Base-by-base conservation (phyloP, 1,284 basidiomycete genomes). In the Mixia osmundae region DNA sequence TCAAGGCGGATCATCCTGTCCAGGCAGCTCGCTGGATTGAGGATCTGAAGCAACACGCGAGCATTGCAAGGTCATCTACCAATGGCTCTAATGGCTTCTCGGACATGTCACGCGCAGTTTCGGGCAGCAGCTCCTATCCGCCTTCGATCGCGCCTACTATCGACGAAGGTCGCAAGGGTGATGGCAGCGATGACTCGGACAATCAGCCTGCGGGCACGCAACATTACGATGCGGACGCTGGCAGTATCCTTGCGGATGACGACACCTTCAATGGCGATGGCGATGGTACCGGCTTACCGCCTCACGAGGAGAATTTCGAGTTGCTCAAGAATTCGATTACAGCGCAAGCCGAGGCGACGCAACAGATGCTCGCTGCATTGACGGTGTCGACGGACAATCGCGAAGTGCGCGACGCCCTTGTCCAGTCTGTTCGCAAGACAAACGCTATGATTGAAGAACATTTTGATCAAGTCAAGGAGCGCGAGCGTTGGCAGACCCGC, bases 11-110 rank as follows among this genome's bases (percentile, higher is more conserved):
- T 41, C 80, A 87, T 44, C 76, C 76, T 0, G 76, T 77, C 3
- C 83, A 91, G 55, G 78, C 80, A 2, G 66, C 73, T 3, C 66
- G 79, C n/a, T 91, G 83, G 83, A 68, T 67, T 0, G 71, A 76
- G 42, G 73, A 72, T 0, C 65, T 89, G 32, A 34, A 34, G 22
- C 14, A 12, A 14, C 33, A 34, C 15, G 25, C 25, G 4, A 24
- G 25, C 4, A 9, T n/a, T 15, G 31, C 15, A 8, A 25, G 23
- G 10, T 15, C 14, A n/a, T n/a, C n/a, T n/a, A n/a, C n/a, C n/a
- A n/a, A n/a, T n/a, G n/a, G n/a, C n/a, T n/a, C n/a, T n/a, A n/a
- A n/a, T n/a, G n/a, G n/a, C n/a, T n/a, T n/a, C n/a, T n/a, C n/a
- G n/a, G n/a, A n/a, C n/a, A n/a, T n/a, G n/a, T n/a, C n/a, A n/a